phyloP scores from a whole-genome alignment of 1,284 basidiomycete species.

The Cutaneotrichosporon arboriforme region DNA sequence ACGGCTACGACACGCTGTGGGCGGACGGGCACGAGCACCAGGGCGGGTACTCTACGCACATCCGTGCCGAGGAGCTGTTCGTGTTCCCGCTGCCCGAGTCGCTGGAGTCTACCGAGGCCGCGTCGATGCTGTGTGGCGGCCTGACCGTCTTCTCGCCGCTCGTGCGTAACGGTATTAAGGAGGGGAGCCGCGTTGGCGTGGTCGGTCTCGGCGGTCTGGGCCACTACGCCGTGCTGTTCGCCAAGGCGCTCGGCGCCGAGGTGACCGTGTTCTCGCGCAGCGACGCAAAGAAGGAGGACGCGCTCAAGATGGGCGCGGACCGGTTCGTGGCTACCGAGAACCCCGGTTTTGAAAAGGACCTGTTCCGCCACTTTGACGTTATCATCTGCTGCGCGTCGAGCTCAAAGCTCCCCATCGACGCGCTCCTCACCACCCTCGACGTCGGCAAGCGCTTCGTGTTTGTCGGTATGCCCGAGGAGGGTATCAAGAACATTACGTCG shows the following conservation, averaged over 20 bases:
- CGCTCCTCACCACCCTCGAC: conserved; percentile 53
- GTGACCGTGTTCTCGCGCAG: conserved; percentile 65
- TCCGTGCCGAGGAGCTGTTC: conserved; percentile 62
- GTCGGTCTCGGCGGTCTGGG: conserved; percentile 62
- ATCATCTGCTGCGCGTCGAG: conserved; percentile 57
- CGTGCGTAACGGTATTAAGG: conserved; percentile 57
- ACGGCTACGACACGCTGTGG: conserved; percentile 50
- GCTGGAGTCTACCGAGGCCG: conserved; percentile 55
- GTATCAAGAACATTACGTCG: conserved; percentile 33
- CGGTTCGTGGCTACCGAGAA: conserved; percentile 52
- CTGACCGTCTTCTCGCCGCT: conserved; percentile 64
- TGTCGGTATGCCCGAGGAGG: conserved; percentile 52
- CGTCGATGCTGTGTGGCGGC: conserved; percentile 58
- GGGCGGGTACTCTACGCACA: conserved; percentile 60
- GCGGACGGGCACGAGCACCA: conserved; percentile 54
- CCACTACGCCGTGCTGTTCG: conserved; percentile 58
- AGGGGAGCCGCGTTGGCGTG: conserved; percentile 63
- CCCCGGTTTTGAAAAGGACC: conserved; percentile 51
- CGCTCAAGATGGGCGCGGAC: conserved; percentile 58
- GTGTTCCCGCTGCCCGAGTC: conserved; percentile 64
- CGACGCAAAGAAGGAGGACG: conserved; percentile 59
- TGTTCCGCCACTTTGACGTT: conserved; percentile 55
- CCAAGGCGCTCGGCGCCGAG: conserved; percentile 57
- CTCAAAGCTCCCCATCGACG: conserved; percentile 48
- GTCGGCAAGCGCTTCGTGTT: conserved; percentile 57